Evolutionary conservation across 768 basidiomycete species (phyloP).

Genomic region (Suillus ampliporus): DNA sequence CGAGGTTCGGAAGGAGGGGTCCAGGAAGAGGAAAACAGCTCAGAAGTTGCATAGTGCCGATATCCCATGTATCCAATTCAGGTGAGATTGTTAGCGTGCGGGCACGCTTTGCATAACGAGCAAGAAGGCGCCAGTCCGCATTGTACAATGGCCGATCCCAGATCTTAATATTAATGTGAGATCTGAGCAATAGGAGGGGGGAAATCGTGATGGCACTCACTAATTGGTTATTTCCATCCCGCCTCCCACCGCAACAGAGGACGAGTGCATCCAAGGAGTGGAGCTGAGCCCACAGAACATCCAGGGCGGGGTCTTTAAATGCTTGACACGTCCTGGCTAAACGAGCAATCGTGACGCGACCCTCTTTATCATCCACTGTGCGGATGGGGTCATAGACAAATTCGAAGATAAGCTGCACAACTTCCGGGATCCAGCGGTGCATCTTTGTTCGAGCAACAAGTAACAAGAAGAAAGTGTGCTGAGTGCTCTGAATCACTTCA

Average conservation of each 20-base stretch:
- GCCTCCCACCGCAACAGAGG: conserved; percentile 1
- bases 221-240: neutral
- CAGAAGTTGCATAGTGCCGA: neutral
- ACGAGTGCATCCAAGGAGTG: conserved; percentile 11
- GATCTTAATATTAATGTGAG: neutral
- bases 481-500: neutral
- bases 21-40: neutral
- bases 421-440: conserved; percentile 18
- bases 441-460: neutral
- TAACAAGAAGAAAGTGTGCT: neutral
- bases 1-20: conserved; percentile 32
- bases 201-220: neutral
- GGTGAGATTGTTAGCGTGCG: neutral
- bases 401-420: conserved; percentile 28
- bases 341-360: neutral
- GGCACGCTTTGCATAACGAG: neutral
- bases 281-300: conserved; percentile 13
- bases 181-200: neutral
- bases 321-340: conserved; percentile 6
- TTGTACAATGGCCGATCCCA: neutral
- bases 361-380: neutral
- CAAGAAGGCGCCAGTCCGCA: conserved; percentile 5
- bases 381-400: conserved; percentile 17
- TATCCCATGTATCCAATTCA: neutral
- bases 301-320: conserved; percentile 7